Conservation (phyloP, 176 grass and related monocot species). For the Miscanthus lutarioriparius region DNA sequence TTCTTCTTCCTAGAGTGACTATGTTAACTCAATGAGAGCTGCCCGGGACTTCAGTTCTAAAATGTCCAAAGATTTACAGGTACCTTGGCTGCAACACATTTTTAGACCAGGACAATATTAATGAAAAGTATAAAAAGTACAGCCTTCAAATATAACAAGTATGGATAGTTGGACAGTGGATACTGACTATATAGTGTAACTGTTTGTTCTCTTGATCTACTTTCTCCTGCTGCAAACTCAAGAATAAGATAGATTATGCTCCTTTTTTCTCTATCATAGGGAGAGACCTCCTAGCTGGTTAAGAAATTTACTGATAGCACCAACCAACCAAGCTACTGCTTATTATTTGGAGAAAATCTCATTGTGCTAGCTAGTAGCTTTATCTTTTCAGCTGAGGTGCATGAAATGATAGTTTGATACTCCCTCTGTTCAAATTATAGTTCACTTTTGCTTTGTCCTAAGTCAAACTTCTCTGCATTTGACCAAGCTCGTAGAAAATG, state of each 20-base stretch:
- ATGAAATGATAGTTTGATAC: conserved; percentile 3
- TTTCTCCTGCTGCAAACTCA: background rate
- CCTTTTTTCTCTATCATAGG: background rate
- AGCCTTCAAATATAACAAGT: conserved; percentile 13
- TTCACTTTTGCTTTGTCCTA: background rate
- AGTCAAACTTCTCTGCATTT: background rate
- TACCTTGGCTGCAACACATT: conserved; percentile 38
- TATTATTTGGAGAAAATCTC: background rate
- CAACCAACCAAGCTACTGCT: background rate
- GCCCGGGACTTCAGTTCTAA: conserved; percentile 85
- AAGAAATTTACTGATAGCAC: background rate
- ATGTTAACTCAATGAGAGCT: conserved; percentile 95
- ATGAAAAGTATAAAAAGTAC: conserved; percentile 5
- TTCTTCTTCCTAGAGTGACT: conserved; percentile 63
- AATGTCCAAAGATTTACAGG: conserved; percentile 86
- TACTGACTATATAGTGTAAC: background rate
- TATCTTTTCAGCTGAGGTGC: conserved; percentile 18
- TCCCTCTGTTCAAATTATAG: background rate
- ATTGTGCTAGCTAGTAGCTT: background rate
- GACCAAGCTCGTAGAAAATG: background rate
- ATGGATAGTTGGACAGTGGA: background rate
- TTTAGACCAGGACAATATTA: background rate
- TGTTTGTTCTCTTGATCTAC: background rate
- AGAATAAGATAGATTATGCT: background rate
- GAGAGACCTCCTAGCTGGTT: background rate